phyloP scores from a whole-genome alignment of 192 early-diverging fungal genomes.

The Allomyces javanicus region DNA sequence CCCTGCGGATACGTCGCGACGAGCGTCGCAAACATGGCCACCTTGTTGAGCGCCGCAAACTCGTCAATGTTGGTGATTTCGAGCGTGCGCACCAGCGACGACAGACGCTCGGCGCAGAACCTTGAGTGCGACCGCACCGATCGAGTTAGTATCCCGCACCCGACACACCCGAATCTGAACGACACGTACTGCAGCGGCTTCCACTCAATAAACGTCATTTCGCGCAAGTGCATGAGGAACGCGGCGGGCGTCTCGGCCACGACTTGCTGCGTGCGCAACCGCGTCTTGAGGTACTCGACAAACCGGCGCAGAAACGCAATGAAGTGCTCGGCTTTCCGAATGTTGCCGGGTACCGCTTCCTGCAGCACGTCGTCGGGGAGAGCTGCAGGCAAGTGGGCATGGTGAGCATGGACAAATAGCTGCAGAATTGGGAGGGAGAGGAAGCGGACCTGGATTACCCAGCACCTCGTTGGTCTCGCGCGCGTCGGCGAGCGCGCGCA shows the following conservation, averaged over 20 bases:
- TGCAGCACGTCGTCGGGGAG: conserved; percentile 78
- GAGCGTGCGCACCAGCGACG: conserved; percentile 74
- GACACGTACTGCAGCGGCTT: conserved; percentile 57
- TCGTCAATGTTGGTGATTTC: conserved; percentile 86
- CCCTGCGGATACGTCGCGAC: conserved; percentile 88
- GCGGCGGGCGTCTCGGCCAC: conserved; percentile 88
- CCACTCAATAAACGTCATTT: conserved; percentile 85
- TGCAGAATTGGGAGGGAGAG: background rate
- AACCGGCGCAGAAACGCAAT: conserved; percentile 88
- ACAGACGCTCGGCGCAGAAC: conserved; percentile 82
- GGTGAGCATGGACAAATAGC: too few relatives aligned
- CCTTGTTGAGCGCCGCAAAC: conserved; percentile 54
- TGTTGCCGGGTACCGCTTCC: conserved; percentile 94
- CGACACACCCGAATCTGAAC: too few relatives aligned
- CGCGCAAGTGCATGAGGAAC: conserved; percentile 79
- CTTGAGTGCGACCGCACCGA: conserved; percentile 4
- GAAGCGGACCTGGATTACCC: background rate
- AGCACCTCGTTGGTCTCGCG: conserved; percentile 5
- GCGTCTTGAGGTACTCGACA: conserved; percentile 93
- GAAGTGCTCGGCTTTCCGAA: conserved; percentile 94
- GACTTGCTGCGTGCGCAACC: conserved; percentile 89
- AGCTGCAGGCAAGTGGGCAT: conserved; percentile 13
- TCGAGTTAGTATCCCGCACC: background rate
- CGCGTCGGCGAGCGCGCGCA: background rate
- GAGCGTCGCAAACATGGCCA: conserved; percentile 86